Base-by-base conservation (phyloP, 768 basidiomycete species). In the Podaxis sp. region DNA sequence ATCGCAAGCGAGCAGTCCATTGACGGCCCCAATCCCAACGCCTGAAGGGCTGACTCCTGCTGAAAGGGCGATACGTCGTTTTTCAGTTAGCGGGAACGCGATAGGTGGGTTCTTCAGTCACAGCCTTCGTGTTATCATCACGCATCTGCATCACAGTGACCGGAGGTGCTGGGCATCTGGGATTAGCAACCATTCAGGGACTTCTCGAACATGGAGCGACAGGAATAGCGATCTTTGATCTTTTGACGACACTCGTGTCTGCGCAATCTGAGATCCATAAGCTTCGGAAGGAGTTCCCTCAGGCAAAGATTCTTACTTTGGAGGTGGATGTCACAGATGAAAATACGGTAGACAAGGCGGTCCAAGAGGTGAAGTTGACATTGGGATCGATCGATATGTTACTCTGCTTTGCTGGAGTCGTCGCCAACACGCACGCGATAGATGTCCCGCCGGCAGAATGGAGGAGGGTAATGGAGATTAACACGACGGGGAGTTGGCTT, bases 121-220 rank as follows among this genome's bases (percentile, higher is more conserved):
- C 22, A n/a, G 7, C 7, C 3, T 19, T 43, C 3, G 3, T 7
- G 5, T 17, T 19, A 24, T 27, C 25, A 19, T 47, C 22, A 12
- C 15, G 1, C 24, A 22, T 27, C 12, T 4, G 24, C 12, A n/a
- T 33, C 36, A 40, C 47, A 81, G 80, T 80, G 19, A 82, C 79
- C 2, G 79, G 78, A 5, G 80, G 81, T 24, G 76, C 78, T 29
- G 79, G 80, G 0, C 65, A 69, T 56, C 72, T 80, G 11, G 79
- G 74, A 5, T 55, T 80, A 11, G 74, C 71, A 61, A 72, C 72
- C 12, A 73, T 71, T 5, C 76, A 75, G n/a, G 76, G 75, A 4
- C 69, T 82, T 12, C 73, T 82, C 7, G 80, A 80, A 58, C 80
- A 82, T 49, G 80, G 79, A 12, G 72, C 72, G n/a, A 70, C 71